Evolutionary conservation across 495 filamentous ascomycete species (phyloP).

Genomic region (Penicillium pulvis): DNA sequence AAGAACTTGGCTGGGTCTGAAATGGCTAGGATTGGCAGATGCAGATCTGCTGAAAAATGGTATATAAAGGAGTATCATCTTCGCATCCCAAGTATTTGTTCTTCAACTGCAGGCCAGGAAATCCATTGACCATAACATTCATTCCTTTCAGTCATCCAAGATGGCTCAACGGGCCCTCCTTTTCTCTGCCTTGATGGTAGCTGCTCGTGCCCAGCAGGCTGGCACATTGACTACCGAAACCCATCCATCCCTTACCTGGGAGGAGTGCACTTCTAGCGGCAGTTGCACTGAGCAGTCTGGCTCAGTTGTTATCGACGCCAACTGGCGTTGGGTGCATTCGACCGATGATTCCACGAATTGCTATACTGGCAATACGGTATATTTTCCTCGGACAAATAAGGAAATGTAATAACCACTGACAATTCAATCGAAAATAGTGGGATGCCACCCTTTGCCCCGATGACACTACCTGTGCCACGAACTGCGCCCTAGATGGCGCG

Average conservation of each 20-base stretch:
- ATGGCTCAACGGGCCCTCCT: conserved; percentile 38
- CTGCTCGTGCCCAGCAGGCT: conserved; percentile 50
- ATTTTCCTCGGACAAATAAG: background rate
- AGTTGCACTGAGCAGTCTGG: conserved; percentile 55
- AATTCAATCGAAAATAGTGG: conserved; percentile 33
- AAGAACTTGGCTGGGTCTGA: conserved; percentile 7
- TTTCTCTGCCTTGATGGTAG: conserved; percentile 27
- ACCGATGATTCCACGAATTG: conserved; percentile 59
- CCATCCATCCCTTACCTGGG: conserved; percentile 62
- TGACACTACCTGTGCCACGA: conserved; percentile 53
- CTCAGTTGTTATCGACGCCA: conserved; percentile 64
- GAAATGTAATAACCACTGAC: background rate
- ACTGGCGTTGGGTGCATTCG: conserved; percentile 64
- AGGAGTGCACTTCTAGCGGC: conserved; percentile 52
- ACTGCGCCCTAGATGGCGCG: conserved; percentile 64
- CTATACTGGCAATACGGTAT: conserved; percentile 56
- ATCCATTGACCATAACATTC: conserved; percentile 16
- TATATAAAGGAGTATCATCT: conserved; percentile 28
- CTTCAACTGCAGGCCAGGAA: conserved; percentile 38
- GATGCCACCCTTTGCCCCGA: conserved; percentile 56
- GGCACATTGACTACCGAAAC: conserved; percentile 48
- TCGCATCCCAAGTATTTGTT: conserved; percentile 10
- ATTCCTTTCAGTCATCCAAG: conserved; percentile 13
- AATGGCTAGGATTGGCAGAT: conserved; percentile 5
- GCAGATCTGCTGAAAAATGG: background rate